phyloP scores from a whole-genome alignment of 176 grass and related monocot species.

The Guadua angustifolia region DNA sequence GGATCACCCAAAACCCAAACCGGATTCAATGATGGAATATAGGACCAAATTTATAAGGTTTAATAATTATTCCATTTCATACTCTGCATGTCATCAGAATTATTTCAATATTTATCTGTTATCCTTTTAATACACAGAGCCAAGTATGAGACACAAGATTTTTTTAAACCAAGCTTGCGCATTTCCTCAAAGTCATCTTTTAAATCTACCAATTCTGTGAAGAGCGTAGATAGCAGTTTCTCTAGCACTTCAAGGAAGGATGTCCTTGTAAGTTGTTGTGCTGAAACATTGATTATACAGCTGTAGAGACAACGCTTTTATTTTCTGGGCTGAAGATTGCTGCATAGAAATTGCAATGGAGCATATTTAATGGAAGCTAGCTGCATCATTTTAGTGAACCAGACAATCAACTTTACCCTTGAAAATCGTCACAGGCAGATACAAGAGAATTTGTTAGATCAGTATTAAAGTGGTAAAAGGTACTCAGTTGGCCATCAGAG shows the following conservation, averaged over 20 bases:
- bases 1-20: constrained; percentile 82
- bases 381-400: constrained; percentile 39
- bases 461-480: constrained; percentile 80
- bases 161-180: constrained; percentile 98
- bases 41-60: constrained; percentile 92
- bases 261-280: constrained; percentile 60
- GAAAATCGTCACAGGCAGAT: constrained; percentile 68
- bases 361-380: constrained; percentile 38
- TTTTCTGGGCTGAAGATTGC: constrained; percentile 35
- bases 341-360: constrained; percentile 32
- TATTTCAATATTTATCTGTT: constrained; percentile 34
- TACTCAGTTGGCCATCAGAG: constrained; percentile 77
- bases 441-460: constrained; percentile 72
- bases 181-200: constrained; percentile 83
- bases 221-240: constrained; percentile 48
- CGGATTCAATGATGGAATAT: constrained; percentile 75
- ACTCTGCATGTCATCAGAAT: constrained; percentile 20
- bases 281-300: constrained; percentile 37
- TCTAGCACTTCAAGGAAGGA: constrained; percentile 63
- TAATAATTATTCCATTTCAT: constrained; percentile 26
- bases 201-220: constrained; percentile 68
- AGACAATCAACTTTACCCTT: constrained; percentile 52
- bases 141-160: constrained; percentile 95
- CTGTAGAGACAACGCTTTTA: constrained; percentile 20
- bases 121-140: constrained; percentile 59